Base-by-base conservation (phyloP, 1,284 basidiomycete species). In the Malassezia equina region DNA sequence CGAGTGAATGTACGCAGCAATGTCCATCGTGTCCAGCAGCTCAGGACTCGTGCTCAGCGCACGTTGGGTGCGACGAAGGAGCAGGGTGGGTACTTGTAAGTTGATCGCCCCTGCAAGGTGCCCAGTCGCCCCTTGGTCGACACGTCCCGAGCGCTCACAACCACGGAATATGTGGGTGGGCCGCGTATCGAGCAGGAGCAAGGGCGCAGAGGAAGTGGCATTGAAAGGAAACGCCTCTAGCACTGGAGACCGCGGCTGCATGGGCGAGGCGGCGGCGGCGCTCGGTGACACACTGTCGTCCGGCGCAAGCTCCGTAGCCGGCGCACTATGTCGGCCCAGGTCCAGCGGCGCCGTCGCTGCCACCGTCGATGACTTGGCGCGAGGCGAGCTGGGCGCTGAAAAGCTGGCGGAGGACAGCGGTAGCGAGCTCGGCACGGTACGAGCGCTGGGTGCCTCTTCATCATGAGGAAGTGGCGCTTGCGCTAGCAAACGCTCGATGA, bases 161-260 rank as follows among this genome's bases (percentile, higher is more conserved):
- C 48, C 53, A 12, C 17, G 27, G 40, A 46, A 51, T n/a, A 42
- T 47, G 23, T 48, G 47, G n/a, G 46, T 12, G 0, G 50, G 45
- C 7, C 55, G 55, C 29, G 55, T 57, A 29, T 57, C 55, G n/a
- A 57, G 33, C 11, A 57, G 15, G 15, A 57, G 51, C 12, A 57
- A 13, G 8, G 49, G 55, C 43, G 29, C 12, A 1, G 25, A 15
- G 19, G 42, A 33, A 29, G 15, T 21, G 7, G 31, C 11, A 28
- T 21, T 13, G 13, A 55, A 55, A 17, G 25, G 46, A 8, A 25
- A 12, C 19, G 27, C 27, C 34, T 17, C 28, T 3, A 9, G 15
- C 8, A 23, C 29, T 9, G 29, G 4, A 31, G 9, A 19, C 2
- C 9, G 33, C 11, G 32, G 32, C 21, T 17, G 4, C 21, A 15